Percentiles rank a stretch among this genome's conserved stretches.
These are phyloP conservation scores for Colletotrichum liaoningense DNA, from an alignment of 2,329 filamentous ascomycete genomes.

Conservation along the genomic window DNA sequence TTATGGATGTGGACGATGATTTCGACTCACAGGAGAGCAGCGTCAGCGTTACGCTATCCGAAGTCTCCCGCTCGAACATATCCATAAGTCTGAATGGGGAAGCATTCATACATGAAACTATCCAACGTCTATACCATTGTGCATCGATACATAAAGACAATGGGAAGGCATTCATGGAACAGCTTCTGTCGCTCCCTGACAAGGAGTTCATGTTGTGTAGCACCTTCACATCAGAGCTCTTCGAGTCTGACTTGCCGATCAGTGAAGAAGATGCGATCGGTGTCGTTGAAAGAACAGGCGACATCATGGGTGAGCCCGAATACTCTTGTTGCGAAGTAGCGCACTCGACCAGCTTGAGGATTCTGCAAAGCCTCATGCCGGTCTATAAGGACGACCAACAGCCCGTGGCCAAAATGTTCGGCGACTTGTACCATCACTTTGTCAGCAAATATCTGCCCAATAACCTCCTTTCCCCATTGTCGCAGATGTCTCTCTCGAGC, in stretches of 20 bases:
- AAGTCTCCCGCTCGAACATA: slow-evolving; percentile 60
- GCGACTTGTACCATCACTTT: slow-evolving; percentile 84
- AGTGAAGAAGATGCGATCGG: slow-evolving; percentile 56
- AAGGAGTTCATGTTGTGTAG: slow-evolving; percentile 67
- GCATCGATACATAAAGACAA: slow-evolving; percentile 54
- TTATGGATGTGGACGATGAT: slow-evolving; percentile 76
- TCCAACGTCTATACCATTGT: slow-evolving; percentile 58
- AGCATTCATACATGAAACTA: slow-evolving; percentile 62
- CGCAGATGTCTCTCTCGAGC: slow-evolving; percentile 74
- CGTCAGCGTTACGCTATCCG: slow-evolving; percentile 49
- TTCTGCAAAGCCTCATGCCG: slow-evolving; percentile 72
- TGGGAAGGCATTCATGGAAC: slow-evolving; percentile 62
- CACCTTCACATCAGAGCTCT: slow-evolving; percentile 61
- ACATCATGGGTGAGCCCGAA: slow-evolving; percentile 65
- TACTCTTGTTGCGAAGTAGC: slow-evolving; percentile 82
- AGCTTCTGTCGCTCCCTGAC: slow-evolving; percentile 59
- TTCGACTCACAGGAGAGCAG: slow-evolving; percentile 71
- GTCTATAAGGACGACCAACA: slow-evolving; percentile 71
- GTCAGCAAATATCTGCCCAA: slow-evolving; percentile 74
- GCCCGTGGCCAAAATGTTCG: slow-evolving; percentile 55
- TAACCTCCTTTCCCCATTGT: slow-evolving; percentile 75
- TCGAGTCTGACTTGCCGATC: slow-evolving; percentile 64
- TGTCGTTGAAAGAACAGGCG: slow-evolving; percentile 63
- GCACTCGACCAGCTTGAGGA: slow-evolving; percentile 73
- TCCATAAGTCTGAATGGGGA: slow-evolving; percentile 54